phyloP scores from a whole-genome alignment of 2,329 filamentous ascomycete genomes.

The Colletotrichum sansevieriae region DNA sequence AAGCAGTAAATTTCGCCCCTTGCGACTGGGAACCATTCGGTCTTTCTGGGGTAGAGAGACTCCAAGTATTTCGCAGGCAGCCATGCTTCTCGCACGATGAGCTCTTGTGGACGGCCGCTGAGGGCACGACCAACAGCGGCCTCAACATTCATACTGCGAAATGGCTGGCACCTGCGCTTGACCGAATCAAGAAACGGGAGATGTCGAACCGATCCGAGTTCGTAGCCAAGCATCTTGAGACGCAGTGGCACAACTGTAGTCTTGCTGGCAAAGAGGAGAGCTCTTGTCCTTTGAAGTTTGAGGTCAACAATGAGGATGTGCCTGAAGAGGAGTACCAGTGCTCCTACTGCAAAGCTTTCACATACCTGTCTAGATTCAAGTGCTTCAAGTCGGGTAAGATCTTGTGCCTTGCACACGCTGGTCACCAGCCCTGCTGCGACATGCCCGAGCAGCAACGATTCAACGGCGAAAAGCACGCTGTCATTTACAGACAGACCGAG shows the following conservation, averaged over 20 bases:
- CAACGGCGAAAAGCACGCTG: slow-evolving; percentile 75
- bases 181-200: slow-evolving; percentile 83
- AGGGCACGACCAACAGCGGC: slow-evolving; percentile 74
- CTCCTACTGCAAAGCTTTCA: slow-evolving; percentile 90
- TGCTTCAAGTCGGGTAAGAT: slow-evolving; percentile 86
- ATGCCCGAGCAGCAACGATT: slow-evolving; percentile 75
- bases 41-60: slow-evolving; percentile 84
- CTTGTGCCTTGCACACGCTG: slow-evolving; percentile 86
- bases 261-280: slow-evolving; percentile 62
- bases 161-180: slow-evolving; percentile 91
- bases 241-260: slow-evolving; percentile 66
- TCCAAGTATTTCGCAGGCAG: slow-evolving; percentile 89
- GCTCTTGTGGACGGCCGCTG: slow-evolving; percentile 88
- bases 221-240: slow-evolving; percentile 71
- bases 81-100: slow-evolving; percentile 99
- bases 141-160: slow-evolving; percentile 89
- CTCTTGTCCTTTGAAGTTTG: slow-evolving; percentile 71
- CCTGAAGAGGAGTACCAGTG: slow-evolving; percentile 95
- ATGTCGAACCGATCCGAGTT: slow-evolving; percentile 76
- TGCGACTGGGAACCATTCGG: slow-evolving; percentile 95
- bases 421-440: slow-evolving; percentile 84
- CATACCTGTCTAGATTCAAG: slow-evolving; percentile 90
- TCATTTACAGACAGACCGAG: slow-evolving; percentile 83
- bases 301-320: slow-evolving; percentile 79
- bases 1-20: slow-evolving; percentile 98